Percentiles rank a stretch among this genome's conserved stretches.
These are phyloP conservation scores for Hyphodiscus hymeniophilus DNA, from an alignment of 495 filamentous ascomycete genomes.

Conservation along the genomic window DNA sequence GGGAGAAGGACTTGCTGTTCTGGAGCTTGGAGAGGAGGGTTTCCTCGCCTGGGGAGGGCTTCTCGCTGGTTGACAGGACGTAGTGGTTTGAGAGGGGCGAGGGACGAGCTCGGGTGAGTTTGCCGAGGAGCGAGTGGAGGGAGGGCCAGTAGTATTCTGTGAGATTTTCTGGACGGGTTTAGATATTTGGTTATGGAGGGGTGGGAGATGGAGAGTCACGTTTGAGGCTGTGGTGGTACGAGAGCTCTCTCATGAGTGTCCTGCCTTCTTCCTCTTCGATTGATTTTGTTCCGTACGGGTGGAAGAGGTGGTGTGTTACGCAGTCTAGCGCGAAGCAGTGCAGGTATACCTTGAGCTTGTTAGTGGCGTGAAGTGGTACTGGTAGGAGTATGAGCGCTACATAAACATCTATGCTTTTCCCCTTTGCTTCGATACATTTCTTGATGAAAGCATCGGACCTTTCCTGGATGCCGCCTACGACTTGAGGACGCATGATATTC, in stretches of 20 bases:
- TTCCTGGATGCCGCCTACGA: slow-evolving; percentile 45
- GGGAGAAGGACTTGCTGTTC: slow-evolving; percentile 23
- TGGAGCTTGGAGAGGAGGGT: slow-evolving; percentile 30
- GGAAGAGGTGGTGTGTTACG: slow-evolving; percentile 56
- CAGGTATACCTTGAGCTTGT: slow-evolving; percentile 22
- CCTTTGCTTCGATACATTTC: slow-evolving; percentile 34
- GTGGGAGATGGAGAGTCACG: slow-evolving; percentile 30
- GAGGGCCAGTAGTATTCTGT: slow-evolving; percentile 11
- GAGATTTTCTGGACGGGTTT: slow-evolving; percentile 11
- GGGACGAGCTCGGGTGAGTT: slow-evolving; percentile 11
- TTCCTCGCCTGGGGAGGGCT: slow-evolving; percentile 20
- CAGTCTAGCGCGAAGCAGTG: slow-evolving; percentile 62
- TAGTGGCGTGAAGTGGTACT: too few species aligned
- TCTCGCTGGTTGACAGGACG: slow-evolving; percentile 11
- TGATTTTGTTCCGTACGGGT: slow-evolving; percentile 50
- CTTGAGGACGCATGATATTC: slow-evolving; percentile 46
- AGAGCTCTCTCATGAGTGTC: slow-evolving; percentile 55
- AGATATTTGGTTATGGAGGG: neutral
- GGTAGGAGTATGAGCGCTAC: too few species aligned
- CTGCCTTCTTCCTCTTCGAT: slow-evolving; percentile 41
- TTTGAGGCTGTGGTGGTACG: slow-evolving; percentile 56
- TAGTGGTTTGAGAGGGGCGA: slow-evolving; percentile 12
- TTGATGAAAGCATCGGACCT: slow-evolving; percentile 43
- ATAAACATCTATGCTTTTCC: slow-evolving; percentile 46
- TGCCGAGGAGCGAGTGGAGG: slow-evolving; percentile 4